These are phyloP conservation scores for Stachybotrys elegans DNA, from an alignment of 2,329 filamentous ascomycete genomes.

Conservation along the genomic window DNA sequence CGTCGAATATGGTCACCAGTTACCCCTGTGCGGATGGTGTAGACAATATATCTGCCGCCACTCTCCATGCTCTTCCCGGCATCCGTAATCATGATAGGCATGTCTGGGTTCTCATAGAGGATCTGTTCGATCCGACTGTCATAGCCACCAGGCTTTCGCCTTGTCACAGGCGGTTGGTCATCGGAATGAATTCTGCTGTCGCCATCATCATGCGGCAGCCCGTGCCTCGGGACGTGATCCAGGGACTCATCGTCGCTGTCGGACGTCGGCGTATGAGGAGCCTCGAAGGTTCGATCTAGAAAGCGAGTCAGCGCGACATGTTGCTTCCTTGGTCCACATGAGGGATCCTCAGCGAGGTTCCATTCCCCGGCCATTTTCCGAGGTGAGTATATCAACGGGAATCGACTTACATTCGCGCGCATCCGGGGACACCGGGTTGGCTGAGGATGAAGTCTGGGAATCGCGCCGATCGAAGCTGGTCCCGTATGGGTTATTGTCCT, in stretches of 20 bases:
- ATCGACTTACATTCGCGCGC: slow-evolving; percentile 50
- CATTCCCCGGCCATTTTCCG: neutral
- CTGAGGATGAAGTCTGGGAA: slow-evolving; percentile 64
- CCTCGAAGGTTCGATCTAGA: slow-evolving; percentile 45
- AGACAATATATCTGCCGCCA: slow-evolving; percentile 90
- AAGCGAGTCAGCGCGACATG: slow-evolving; percentile 3
- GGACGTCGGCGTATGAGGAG: slow-evolving; percentile 66
- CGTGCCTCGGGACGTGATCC: slow-evolving; percentile 16
- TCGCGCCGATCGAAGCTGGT: slow-evolving; percentile 84
- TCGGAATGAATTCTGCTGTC: slow-evolving; percentile 30
- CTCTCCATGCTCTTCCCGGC: slow-evolving; percentile 94
- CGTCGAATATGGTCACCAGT: slow-evolving; percentile 17
- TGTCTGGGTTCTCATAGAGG: slow-evolving; percentile 86
- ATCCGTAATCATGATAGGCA: slow-evolving; percentile 87
- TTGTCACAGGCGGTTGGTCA: slow-evolving; percentile 33
- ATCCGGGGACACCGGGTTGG: slow-evolving; percentile 59
- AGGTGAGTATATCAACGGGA: slow-evolving; percentile 2
- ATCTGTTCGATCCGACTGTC: slow-evolving; percentile 96
- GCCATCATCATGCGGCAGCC: slow-evolving; percentile 44
- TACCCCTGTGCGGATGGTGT: slow-evolving; percentile 94
- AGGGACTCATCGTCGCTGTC: slow-evolving; percentile 63
- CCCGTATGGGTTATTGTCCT: slow-evolving; percentile 95
- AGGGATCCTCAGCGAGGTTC: neutral
- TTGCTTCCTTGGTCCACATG: neutral
- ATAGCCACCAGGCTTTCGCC: slow-evolving; percentile 78